Evolutionary conservation across 2,329 filamentous ascomycete species (phyloP).

Genomic region (Pseudocercospora eumusae): DNA sequence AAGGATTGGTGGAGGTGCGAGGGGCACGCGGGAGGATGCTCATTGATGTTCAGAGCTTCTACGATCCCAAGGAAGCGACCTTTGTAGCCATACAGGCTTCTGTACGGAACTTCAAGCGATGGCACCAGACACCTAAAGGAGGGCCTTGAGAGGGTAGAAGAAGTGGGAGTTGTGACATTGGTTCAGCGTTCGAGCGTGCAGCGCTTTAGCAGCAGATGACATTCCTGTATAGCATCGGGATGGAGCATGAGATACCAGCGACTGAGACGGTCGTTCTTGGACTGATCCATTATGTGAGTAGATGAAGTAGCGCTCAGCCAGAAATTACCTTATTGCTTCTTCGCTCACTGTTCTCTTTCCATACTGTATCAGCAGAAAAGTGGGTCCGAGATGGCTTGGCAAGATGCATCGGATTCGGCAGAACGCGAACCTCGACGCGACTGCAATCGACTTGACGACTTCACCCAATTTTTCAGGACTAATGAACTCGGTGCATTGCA

Average conservation of each 20-base stretch:
- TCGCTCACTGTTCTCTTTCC: background rate
- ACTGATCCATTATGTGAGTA: background rate
- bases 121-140: slow-evolving; percentile 45
- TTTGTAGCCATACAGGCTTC: slow-evolving; percentile 40
- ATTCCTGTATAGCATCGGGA: background rate
- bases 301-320: background rate
- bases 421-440: background rate
- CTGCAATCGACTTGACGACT: background rate
- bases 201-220: background rate
- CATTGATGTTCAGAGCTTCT: slow-evolving; percentile 49
- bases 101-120: slow-evolving; percentile 38
- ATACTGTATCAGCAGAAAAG: background rate
- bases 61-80: slow-evolving; percentile 47
- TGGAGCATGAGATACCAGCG: background rate
- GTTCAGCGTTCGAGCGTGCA: slow-evolving; percentile 11
- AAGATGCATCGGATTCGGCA: too few species aligned
- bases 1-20: slow-evolving; percentile 50
- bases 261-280: background rate
- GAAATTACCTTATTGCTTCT: background rate
- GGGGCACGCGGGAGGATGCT: slow-evolving; percentile 46
- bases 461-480: background rate
- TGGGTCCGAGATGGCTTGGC: background rate
- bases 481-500: too few species aligned
- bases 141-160: slow-evolving; percentile 36
- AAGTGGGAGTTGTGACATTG: slow-evolving; percentile 5